These are phyloP conservation scores for Ogataea wickerhamii DNA, from an alignment of 805 yeast species.

Conservation along the genomic window DNA sequence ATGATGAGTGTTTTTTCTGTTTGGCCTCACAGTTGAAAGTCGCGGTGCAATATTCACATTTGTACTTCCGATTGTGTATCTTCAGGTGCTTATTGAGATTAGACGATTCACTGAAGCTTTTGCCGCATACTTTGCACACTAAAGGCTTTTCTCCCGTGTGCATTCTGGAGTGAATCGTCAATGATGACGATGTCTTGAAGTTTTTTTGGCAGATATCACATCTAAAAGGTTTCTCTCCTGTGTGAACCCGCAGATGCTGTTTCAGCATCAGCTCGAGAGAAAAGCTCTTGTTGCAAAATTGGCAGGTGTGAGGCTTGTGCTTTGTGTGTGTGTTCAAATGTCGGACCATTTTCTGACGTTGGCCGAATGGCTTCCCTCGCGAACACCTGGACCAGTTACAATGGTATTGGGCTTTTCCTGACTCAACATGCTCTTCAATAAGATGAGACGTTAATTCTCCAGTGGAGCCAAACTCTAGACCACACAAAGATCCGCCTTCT, in stretches of 20 bases:
- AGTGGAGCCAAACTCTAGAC: conserved; percentile 44
- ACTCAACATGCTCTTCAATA: conserved; percentile 62
- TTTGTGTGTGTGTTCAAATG: conserved; percentile 89
- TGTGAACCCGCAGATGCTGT: conserved; percentile 81
- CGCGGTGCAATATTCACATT: conserved; percentile 50
- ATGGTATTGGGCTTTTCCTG: conserved; percentile 63
- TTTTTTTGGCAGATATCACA: conserved; percentile 72
- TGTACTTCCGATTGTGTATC: conserved; percentile 57
- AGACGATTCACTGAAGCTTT: conserved; percentile 83
- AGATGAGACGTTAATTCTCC: conserved; percentile 72
- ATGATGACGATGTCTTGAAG: conserved; percentile 79
- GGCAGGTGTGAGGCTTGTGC: conserved; percentile 74
- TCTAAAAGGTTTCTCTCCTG: conserved; percentile 83
- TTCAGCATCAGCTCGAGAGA: conserved; percentile 73
- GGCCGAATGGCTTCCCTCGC: conserved; percentile 64
- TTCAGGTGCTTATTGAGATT: conserved; percentile 86
- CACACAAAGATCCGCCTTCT: conserved; percentile 40
- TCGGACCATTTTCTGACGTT: conserved; percentile 79
- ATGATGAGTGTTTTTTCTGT: conserved; percentile 37
- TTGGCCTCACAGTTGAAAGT: conserved; percentile 46
- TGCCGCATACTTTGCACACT: conserved; percentile 74
- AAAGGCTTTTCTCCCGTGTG: conserved; percentile 93
- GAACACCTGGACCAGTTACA: conserved; percentile 82
- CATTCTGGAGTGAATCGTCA: conserved; percentile 77
- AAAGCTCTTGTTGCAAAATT: conserved; percentile 63